phyloP scores from a whole-genome alignment of 805 yeast species.

The Candida glaebosa region DNA sequence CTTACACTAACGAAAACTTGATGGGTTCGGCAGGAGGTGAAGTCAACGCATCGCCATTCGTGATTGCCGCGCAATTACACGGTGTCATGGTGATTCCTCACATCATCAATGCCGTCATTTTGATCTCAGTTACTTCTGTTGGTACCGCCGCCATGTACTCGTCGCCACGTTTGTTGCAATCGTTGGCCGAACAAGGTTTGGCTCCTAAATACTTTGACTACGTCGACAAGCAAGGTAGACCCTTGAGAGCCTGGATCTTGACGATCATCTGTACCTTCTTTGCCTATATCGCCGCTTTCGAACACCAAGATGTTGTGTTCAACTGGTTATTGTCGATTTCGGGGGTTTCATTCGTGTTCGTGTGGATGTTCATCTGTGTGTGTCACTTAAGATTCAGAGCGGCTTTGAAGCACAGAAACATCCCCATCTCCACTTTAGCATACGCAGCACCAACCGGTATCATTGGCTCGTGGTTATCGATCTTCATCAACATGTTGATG shows the following conservation, averaged over 20 bases:
- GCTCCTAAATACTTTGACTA: constrained; percentile 38
- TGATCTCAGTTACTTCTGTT: constrained; percentile 40
- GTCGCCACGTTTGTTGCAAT: constrained; percentile 38
- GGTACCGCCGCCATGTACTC: constrained; percentile 42
- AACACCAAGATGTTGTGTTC: constrained; percentile 36
- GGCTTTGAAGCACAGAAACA: constrained; percentile 30
- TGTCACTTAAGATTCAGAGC: constrained; percentile 40
- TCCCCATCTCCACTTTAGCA: constrained; percentile 25
- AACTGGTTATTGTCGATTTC: constrained; percentile 33
- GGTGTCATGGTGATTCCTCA: constrained; percentile 36
- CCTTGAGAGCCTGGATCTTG: constrained; percentile 33
- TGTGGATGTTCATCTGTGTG: constrained; percentile 38
- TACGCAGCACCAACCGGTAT: constrained; percentile 39
- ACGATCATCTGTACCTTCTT: constrained; percentile 34
- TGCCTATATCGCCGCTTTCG: constrained; percentile 39
- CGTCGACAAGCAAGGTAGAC: constrained; percentile 40
- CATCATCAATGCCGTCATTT: constrained; percentile 40
- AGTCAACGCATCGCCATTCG: constrained; percentile 40
- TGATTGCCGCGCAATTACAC: constrained; percentile 37
- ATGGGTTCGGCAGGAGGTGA: constrained; percentile 31
- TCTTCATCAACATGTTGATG: constrained; percentile 27
- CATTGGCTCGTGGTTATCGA: constrained; percentile 35
- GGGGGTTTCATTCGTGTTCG: constrained; percentile 33
- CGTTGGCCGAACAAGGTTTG: constrained; percentile 40
- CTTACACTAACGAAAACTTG: constrained; percentile 26